These are phyloP conservation scores for Suillus bovinus DNA, from an alignment of 768 basidiomycete genomes.

Conservation along the genomic window DNA sequence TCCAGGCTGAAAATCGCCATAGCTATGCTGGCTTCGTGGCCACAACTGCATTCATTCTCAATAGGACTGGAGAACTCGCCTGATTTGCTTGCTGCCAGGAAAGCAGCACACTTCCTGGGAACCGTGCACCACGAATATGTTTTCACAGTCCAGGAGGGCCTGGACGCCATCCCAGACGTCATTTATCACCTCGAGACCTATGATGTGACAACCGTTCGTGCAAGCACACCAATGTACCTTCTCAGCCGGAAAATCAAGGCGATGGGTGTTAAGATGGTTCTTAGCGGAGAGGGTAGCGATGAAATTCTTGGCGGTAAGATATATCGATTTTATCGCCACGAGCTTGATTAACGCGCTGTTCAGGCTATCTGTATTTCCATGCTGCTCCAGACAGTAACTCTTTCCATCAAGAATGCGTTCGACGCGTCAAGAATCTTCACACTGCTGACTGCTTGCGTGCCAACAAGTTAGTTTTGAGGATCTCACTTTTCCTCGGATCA, in stretches of 20 bases:
- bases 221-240: conserved; percentile 98
- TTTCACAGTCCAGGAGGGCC: conserved; percentile 96
- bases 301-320: conserved; percentile 90
- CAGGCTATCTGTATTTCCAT: conserved; percentile 99
- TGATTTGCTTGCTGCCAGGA: conserved; percentile 90
- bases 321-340: conserved; percentile 9
- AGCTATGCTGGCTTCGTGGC: conserved; percentile 87
- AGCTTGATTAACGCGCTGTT: conserved; percentile 11
- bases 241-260: conserved; percentile 98
- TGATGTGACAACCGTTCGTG: conserved; percentile 97
- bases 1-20: conserved; percentile 12
- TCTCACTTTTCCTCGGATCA: conserved; percentile 3
- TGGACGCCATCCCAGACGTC: conserved; percentile 96
- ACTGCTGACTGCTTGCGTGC: conserved; percentile 96
- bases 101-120: conserved; percentile 90
- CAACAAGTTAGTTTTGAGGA: conserved; percentile 73
- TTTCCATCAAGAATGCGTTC: conserved; percentile 94
- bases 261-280: conserved; percentile 99
- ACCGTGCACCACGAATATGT: conserved; percentile 97
- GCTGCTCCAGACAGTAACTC: conserved; percentile 86
- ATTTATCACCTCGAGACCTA: conserved; percentile 99
- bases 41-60: conserved; percentile 96
- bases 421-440: conserved; percentile 96
- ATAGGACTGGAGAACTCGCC: conserved; percentile 95
- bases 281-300: conserved; percentile 96